Conservation (phyloP, 2,329 filamentous ascomycete species). For the Aspergillus sojae region DNA sequence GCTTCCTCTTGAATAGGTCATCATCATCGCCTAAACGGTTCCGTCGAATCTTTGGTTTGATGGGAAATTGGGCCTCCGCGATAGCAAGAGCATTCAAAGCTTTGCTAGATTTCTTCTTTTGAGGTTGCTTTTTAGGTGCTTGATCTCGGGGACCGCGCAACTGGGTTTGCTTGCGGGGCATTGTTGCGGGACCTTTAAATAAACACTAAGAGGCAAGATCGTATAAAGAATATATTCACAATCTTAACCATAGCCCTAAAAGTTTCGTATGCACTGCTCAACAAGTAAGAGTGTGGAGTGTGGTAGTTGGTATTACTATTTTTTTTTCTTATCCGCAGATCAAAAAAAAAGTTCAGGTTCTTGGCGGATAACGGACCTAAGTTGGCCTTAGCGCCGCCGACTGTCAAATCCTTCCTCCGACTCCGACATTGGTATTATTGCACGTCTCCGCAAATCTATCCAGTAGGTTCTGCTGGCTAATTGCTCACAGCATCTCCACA, state of each 20-base stretch:
- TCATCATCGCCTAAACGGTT: slow-evolving; percentile 63
- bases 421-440: slow-evolving; percentile 5
- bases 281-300: slow-evolving; percentile 11
- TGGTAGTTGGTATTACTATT: slow-evolving; percentile 15
- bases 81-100: slow-evolving; percentile 66
- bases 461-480: not conserved
- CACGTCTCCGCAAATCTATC: slow-evolving; percentile 4
- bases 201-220: slow-evolving; percentile 2
- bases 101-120: slow-evolving; percentile 52
- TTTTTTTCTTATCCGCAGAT: slow-evolving; percentile 28
- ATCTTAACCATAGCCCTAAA: slow-evolving; percentile 12
- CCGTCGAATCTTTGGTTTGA: slow-evolving; percentile 55
- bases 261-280: slow-evolving; percentile 19
- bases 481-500: slow-evolving; percentile 16
- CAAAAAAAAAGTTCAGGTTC: slow-evolving; percentile 36
- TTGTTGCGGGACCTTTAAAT: slow-evolving; percentile 23
- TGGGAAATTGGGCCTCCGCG: slow-evolving; percentile 60
- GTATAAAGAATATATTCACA: slow-evolving; percentile 7
- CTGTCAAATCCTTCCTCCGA: slow-evolving; percentile 30
- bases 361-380: slow-evolving; percentile 32
- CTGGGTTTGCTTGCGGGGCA: slow-evolving; percentile 47
- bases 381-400: slow-evolving; percentile 26
- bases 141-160: slow-evolving; percentile 43
- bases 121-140: slow-evolving; percentile 45
- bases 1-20: slow-evolving; percentile 47